Conservation (phyloP, 768 basidiomycete species). For the Suillus sp. region DNA sequence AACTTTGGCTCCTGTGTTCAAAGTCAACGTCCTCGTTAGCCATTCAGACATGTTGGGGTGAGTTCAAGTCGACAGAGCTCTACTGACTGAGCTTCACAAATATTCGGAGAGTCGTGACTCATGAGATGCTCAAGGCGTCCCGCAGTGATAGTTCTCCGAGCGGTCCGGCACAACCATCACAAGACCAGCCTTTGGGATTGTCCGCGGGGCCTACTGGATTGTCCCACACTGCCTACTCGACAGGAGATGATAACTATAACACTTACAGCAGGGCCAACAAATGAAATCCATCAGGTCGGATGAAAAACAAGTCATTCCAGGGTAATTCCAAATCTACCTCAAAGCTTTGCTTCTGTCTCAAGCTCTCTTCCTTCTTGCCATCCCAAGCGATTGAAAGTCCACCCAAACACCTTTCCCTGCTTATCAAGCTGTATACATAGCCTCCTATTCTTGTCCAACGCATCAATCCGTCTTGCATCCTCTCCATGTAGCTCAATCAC, state of each 20-base stretch:
- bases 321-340: not conserved
- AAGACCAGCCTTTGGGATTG: slow-evolving; percentile 4
- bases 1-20: slow-evolving; percentile 31
- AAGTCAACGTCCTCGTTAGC: slow-evolving; percentile 17
- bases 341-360: slow-evolving; percentile 8
- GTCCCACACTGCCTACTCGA: too few relatives aligned
- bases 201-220: too few relatives aligned
- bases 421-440: slow-evolving; percentile 29
- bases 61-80: not conserved
- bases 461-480: slow-evolving; percentile 36
- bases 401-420: slow-evolving; percentile 42
- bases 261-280: not conserved
- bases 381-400: slow-evolving; percentile 47
- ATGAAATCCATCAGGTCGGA: not conserved
- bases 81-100: not conserved
- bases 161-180: slow-evolving; percentile 1
- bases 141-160: slow-evolving; percentile 3
- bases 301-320: not conserved
- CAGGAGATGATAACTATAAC: not conserved
- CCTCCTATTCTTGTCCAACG: slow-evolving; percentile 36
- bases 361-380: slow-evolving; percentile 37
- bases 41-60: slow-evolving; percentile 4
- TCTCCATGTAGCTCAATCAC: slow-evolving; percentile 34
- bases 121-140: not conserved
- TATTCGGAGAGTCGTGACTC: not conserved